These are phyloP conservation scores for Suillus placidus DNA, from an alignment of 768 basidiomycete species.

Conservation along the genomic window DNA sequence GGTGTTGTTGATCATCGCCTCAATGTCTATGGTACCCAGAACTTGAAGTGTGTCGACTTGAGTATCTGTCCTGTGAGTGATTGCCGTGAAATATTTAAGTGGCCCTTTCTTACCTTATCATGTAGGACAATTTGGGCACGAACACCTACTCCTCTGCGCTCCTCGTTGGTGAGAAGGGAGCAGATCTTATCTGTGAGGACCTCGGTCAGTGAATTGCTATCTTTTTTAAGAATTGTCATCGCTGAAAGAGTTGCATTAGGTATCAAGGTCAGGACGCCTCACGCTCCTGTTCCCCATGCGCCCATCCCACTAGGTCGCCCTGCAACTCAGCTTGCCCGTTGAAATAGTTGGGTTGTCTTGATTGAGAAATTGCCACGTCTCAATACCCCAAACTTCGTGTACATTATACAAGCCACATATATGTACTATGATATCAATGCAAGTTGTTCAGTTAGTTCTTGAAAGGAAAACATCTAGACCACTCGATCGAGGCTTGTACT, in stretches of 20 bases:
- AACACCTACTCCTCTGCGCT: slow-evolving; percentile 76
- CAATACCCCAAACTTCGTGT: neutral
- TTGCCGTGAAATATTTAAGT: neutral
- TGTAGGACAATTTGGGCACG: slow-evolving; percentile 69
- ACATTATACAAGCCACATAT: neutral
- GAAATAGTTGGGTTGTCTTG: slow-evolving; percentile 1
- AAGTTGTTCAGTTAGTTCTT: neutral
- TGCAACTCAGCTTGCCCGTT: slow-evolving; percentile 42
- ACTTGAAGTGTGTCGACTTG: slow-evolving; percentile 69
- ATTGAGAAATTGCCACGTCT: neutral
- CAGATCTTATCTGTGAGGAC: slow-evolving; percentile 60
- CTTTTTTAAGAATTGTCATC: neutral
- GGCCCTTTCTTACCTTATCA: slow-evolving; percentile 3
- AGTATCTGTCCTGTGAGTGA: slow-evolving; percentile 67
- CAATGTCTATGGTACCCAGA: slow-evolving; percentile 66
- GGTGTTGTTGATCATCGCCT: slow-evolving; percentile 68
- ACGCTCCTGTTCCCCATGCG: slow-evolving; percentile 71
- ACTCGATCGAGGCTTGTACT: neutral
- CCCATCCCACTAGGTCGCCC: slow-evolving; percentile 57
- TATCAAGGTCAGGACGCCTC: slow-evolving; percentile 62
- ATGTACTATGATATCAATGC: neutral
- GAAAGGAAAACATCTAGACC: neutral
- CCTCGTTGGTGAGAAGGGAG: slow-evolving; percentile 71
- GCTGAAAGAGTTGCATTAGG: slow-evolving; percentile 38
- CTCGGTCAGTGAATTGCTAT: slow-evolving; percentile 47